Conservation (phyloP, 2,329 filamentous ascomycete genomes). For the Leptographium wingfieldii region DNA sequence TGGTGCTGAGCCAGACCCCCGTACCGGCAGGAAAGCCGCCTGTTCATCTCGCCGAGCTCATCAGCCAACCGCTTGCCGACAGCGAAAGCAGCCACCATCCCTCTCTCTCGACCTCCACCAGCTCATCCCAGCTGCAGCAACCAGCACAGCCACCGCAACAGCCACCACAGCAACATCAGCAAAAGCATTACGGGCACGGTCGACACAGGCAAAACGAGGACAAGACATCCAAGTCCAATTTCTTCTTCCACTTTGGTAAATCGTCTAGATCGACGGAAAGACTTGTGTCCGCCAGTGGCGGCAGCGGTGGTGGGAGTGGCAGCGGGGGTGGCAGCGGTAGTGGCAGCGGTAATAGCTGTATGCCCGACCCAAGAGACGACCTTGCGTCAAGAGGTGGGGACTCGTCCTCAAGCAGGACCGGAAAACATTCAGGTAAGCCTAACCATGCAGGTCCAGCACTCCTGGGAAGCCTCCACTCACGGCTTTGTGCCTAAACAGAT, state of each 20-base stretch:
- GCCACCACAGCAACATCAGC: slow-evolving; percentile 13
- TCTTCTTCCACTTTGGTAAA: slow-evolving; percentile 39
- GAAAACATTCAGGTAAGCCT: slow-evolving; percentile 20
- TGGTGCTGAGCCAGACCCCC: slow-evolving; percentile 3
- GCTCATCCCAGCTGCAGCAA: neutral
- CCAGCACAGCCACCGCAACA: slow-evolving; percentile 3
- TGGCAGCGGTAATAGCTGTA: neutral
- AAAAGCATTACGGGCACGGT: slow-evolving; percentile 12
- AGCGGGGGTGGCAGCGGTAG: neutral
- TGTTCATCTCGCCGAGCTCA: slow-evolving; percentile 21
- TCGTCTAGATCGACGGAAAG: slow-evolving; percentile 28
- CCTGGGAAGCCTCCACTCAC: neutral
- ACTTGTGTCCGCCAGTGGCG: slow-evolving; percentile 5
- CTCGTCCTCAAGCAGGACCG: slow-evolving; percentile 17
- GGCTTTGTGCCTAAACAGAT: slow-evolving; percentile 14
- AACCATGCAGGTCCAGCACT: neutral
- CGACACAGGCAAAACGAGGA: slow-evolving; percentile 22
- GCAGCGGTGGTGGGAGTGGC: neutral
- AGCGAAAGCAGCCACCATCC: slow-evolving; percentile 16
- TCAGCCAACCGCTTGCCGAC: slow-evolving; percentile 17
- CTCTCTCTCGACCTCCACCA: slow-evolving; percentile 11
- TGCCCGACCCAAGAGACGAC: slow-evolving; percentile 23
- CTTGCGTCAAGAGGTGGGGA: slow-evolving; percentile 25
- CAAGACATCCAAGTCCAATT: slow-evolving; percentile 34
- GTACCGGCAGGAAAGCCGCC: slow-evolving; percentile 8